Conservation (phyloP, 2,329 filamentous ascomycete species). For the Colletotrichum brevisporum region DNA sequence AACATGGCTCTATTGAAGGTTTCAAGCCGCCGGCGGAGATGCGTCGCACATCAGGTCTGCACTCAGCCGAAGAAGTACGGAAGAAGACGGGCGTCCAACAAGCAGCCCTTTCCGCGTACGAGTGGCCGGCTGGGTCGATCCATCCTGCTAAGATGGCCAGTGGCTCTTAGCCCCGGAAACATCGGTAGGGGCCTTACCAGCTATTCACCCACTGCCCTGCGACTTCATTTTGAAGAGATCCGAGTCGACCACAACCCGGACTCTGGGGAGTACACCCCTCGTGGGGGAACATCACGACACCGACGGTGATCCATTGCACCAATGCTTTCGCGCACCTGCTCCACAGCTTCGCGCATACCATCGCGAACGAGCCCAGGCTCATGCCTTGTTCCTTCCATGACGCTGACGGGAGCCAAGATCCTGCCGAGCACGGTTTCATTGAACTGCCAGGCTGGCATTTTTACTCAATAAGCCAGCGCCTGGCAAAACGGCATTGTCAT, state of each 20-base stretch:
- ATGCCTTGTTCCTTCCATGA: constrained; percentile 50
- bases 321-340: constrained; percentile 26
- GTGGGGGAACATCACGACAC: constrained; percentile 7
- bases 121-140: constrained; percentile 64
- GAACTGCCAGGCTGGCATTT: constrained; percentile 61
- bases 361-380: constrained; percentile 22
- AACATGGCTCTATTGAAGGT: no score
- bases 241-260: not conserved
- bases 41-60: constrained; percentile 18
- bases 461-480: constrained; percentile 64
- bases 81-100: constrained; percentile 52
- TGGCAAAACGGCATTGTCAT: constrained; percentile 39
- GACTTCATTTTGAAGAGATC: not conserved
- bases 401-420: constrained; percentile 51
- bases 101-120: constrained; percentile 62
- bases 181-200: constrained; percentile 54
- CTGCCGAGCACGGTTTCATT: constrained; percentile 59
- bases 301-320: constrained; percentile 21
- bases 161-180: constrained; percentile 57
- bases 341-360: constrained; percentile 7
- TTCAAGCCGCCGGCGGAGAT: constrained; percentile 13
- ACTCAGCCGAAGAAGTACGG: constrained; percentile 55
- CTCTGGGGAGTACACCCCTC: constrained; percentile 9
- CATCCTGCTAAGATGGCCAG: constrained; percentile 66
- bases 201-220: constrained; percentile 48